phyloP scores from a whole-genome alignment of 2,329 filamentous ascomycete genomes.

The Purpureocillium takamizusanense region DNA sequence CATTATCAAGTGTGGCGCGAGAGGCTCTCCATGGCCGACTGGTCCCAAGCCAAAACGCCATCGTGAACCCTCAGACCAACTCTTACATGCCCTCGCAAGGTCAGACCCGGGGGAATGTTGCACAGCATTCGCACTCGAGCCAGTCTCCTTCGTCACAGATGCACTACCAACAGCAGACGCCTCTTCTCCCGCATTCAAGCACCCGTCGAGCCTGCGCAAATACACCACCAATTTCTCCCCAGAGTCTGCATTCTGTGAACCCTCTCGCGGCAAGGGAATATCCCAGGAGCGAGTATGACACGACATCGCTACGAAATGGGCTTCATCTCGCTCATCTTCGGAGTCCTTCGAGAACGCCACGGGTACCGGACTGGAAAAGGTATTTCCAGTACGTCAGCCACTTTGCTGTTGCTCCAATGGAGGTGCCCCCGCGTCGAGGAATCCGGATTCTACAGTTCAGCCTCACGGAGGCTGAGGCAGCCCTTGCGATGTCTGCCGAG shows the following conservation, averaged over 20 bases:
- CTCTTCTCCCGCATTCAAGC: no score
- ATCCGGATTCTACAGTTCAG: slow-evolving; percentile 38
- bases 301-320: slow-evolving; percentile 29
- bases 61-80: no score
- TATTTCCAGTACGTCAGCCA: slow-evolving; percentile 50
- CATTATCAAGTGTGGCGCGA: no score
- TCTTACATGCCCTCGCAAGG: no score
- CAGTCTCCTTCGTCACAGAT: no score
- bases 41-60: no score
- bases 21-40: no score
- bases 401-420: slow-evolving; percentile 39
- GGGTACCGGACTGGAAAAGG: slow-evolving; percentile 16
- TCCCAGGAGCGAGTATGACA: slow-evolving; percentile 31
- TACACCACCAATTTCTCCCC: no score
- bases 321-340: slow-evolving; percentile 38
- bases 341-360: slow-evolving; percentile 36
- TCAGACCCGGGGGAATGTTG: no score
- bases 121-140: no score
- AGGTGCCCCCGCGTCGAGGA: slow-evolving; percentile 22
- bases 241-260: slow-evolving; percentile 1
- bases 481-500: slow-evolving; percentile 13
- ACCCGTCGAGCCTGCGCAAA: no score
- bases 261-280: slow-evolving; percentile 21
- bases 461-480: slow-evolving; percentile 24
- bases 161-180: no score